phyloP scores from a whole-genome alignment of 768 basidiomycete species.

The Lentinula guzmanii region DNA sequence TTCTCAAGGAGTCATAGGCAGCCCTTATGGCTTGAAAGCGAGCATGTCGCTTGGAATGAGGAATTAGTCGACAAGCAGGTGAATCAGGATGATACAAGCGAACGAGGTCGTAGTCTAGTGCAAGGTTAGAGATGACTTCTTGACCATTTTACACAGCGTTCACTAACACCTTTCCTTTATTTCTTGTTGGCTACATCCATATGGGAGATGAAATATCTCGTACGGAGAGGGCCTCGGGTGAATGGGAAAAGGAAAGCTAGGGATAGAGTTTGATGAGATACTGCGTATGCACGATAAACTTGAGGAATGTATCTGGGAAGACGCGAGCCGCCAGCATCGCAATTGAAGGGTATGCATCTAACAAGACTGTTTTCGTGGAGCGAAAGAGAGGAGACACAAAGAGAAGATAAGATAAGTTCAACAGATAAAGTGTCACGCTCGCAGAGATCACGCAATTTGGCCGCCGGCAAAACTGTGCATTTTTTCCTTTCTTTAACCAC shows the following conservation, averaged over 20 bases:
- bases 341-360: background rate
- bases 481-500: background rate
- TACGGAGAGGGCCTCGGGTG: constrained; percentile 27
- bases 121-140: background rate
- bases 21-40: constrained; percentile 60
- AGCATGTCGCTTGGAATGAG: constrained; percentile 42
- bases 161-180: constrained; percentile 32
- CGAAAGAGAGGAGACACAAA: background rate
- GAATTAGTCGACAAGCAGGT: constrained; percentile 30
- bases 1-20: constrained; percentile 56
- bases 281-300: background rate
- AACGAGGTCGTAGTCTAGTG: constrained; percentile 67
- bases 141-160: background rate
- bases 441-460: background rate
- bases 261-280: background rate
- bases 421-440: background rate
- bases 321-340: background rate
- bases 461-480: background rate
- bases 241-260: constrained; percentile 15
- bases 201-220: constrained; percentile 34
- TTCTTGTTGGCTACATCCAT: constrained; percentile 23
- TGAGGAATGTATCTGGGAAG: background rate
- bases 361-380: no score
- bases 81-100: constrained; percentile 71
- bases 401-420: no score